These are phyloP conservation scores for Cucurbita ficifolia DNA, from an alignment of 306 rosid genomes.

Conservation along the genomic window DNA sequence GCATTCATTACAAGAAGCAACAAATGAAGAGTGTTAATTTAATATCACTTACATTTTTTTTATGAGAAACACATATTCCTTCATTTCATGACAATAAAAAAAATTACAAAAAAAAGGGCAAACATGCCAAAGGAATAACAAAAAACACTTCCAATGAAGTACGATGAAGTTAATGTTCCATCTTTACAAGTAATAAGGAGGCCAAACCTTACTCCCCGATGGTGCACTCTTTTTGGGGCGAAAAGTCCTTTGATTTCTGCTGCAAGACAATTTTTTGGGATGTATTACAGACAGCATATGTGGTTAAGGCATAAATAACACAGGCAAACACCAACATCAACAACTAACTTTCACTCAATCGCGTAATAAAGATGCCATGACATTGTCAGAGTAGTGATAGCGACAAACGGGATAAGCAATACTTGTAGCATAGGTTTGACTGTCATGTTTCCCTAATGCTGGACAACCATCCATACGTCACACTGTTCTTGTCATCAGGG, in stretches of 20 bases:
- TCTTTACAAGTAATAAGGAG: not conserved
- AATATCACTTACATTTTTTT: not conserved
- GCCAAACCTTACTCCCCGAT: conserved; percentile 91
- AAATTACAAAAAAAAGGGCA: too few relatives aligned
- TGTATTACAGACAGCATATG: not conserved
- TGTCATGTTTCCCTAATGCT: not conserved
- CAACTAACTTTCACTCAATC: not conserved
- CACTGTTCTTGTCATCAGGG: not conserved
- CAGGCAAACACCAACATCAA: not conserved
- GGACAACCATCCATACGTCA: not conserved
- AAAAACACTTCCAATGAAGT: not conserved
- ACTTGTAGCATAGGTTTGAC: not conserved
- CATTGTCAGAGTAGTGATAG: not conserved
- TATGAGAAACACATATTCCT: too few relatives aligned
- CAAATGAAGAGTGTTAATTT: not conserved
- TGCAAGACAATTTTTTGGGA: conserved; percentile 17
- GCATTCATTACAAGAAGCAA: not conserved
- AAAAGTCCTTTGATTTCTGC: conserved; percentile 93
- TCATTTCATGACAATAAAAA: too few relatives aligned
- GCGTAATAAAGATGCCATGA: not conserved
- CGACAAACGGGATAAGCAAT: not conserved
- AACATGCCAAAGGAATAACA: too few relatives aligned
- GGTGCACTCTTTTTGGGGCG: conserved; percentile 97
- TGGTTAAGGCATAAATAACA: not conserved
- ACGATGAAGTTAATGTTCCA: not conserved